A percentile compares a stretch with the other conserved stretches of the same genome.
These are phyloP conservation scores for Apiospora hydei DNA, from an alignment of 2,329 filamentous ascomycete species.

Conservation along the genomic window DNA sequence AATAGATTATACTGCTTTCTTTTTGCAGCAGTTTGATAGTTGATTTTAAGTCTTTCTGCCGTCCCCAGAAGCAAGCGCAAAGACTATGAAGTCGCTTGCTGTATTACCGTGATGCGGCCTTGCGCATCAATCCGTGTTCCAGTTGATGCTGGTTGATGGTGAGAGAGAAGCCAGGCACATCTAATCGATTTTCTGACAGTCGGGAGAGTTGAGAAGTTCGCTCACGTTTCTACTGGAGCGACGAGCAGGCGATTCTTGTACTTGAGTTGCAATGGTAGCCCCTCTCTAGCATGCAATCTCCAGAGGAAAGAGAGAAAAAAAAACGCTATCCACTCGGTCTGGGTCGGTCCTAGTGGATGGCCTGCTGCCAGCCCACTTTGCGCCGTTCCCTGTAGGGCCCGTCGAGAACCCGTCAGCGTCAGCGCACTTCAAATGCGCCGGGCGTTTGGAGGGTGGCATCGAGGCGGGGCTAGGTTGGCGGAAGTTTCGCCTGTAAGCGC, in stretches of 20 bases:
- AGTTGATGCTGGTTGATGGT: constrained; percentile 6
- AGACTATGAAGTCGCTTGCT: constrained; percentile 71
- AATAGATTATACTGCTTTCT: constrained; percentile 28
- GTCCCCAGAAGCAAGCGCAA: constrained; percentile 68
- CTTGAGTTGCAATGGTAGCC: neutral
- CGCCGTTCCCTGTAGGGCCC: constrained; percentile 16
- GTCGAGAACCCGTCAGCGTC: too few species aligned
- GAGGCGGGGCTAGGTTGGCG: neutral
- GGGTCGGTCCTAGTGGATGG: constrained; percentile 9
- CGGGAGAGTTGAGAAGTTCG: neutral
- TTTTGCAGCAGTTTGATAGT: constrained; percentile 12
- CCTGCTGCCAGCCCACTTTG: constrained; percentile 7
- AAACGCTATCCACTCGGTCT: constrained; percentile 6
- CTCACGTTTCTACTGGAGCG: constrained; percentile 5
- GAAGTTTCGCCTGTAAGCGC: constrained; percentile 5
- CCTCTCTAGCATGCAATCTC: neutral
- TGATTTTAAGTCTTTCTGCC: constrained; percentile 57
- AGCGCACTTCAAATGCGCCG: neutral
- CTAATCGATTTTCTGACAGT: neutral
- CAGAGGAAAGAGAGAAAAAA: neutral
- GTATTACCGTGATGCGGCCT: constrained; percentile 50
- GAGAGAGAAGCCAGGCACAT: constrained; percentile 12
- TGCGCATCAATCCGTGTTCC: constrained; percentile 10
- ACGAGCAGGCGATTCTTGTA: constrained; percentile 13
- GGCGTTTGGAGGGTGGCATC: constrained; percentile 5